Evolutionary conservation across 768 basidiomycete genomes (phyloP).

Genomic region (Russula dissimulans): DNA sequence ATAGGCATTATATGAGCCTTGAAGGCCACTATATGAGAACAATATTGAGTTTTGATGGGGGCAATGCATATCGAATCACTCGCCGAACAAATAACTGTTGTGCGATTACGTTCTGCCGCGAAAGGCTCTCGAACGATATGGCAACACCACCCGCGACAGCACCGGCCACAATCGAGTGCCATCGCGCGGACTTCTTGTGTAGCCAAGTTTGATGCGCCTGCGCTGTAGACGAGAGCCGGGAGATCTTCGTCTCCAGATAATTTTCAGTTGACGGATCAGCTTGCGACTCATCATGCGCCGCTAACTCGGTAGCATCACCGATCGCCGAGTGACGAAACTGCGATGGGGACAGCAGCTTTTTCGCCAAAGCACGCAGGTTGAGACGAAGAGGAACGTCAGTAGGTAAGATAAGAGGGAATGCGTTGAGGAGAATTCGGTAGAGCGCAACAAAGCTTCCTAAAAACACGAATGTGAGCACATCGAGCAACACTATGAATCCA

Average conservation of each 20-base stretch:
- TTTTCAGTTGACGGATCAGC: constrained; percentile 12
- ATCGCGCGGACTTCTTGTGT: constrained; percentile 57
- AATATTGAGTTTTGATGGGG: background rate
- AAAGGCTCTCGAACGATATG: constrained; percentile 68
- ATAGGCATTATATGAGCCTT: constrained; percentile 80
- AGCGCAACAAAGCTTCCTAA: constrained; percentile 65
- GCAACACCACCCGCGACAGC: constrained; percentile 62
- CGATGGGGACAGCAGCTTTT: background rate
- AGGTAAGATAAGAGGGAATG: constrained; percentile 62
- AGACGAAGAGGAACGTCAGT: constrained; percentile 18
- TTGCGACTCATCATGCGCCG: background rate
- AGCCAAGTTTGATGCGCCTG: constrained; percentile 56
- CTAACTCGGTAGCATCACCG: constrained; percentile 19
- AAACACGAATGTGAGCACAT: background rate
- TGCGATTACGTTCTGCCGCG: constrained; percentile 56
- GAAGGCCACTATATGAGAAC: constrained; percentile 54
- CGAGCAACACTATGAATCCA: too few species aligned
- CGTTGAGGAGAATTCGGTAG: constrained; percentile 74
- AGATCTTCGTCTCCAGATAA: constrained; percentile 24
- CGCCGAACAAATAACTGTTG: constrained; percentile 88
- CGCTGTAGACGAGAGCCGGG: constrained; percentile 52
- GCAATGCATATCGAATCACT: constrained; percentile 21
- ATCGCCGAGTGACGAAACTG: constrained; percentile 11
- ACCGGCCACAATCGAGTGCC: constrained; percentile 78
- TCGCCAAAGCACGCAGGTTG: constrained; percentile 11